Evolutionary conservation across 345 rosid species (phyloP), one percentile per base, ranked within the genome.

Genomic region (Hypericum perforatum): DNA sequence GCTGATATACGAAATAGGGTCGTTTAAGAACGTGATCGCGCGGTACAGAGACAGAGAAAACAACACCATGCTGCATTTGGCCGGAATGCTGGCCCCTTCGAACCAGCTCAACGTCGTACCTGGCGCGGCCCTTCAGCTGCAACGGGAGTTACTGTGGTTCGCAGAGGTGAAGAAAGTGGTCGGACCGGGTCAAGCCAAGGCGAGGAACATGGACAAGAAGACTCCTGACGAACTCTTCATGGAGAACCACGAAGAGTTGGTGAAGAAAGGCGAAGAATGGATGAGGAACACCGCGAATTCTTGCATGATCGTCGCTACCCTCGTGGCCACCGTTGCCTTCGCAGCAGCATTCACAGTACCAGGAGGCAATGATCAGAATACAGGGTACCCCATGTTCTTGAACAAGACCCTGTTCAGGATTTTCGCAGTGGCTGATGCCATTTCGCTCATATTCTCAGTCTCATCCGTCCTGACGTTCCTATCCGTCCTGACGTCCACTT

Each of bases 71-170:
- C n/a, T 66, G 29, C 70, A 66, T 52, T 45, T 66, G 22, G 65
- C 62, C 11, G 70, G 49, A 43, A 55, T 38, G 11, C n/a, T 43
- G 8, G 37, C 70, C 0, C n/a, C 41, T 5, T 13, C 38, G 37
- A 43, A 42, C 51, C 54, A 49, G 29, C 57, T 69, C 10, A 49
- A 41, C 39, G 38, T 8, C 0, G 46, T 52, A 39, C 43, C 70
- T 5, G 69, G 66, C 8, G 62, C 74, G 10, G 66, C 66, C 56
- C 9, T 66, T 39, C 58, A 66, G 39, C 7, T 66, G 16, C 61
- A 63, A 37, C 50, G 36, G 6, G 62, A 67, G 40, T 14, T 67
- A 40, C 29, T 56, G 2, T 51, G 57, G 37, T 5, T 51, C 41
- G 11, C 51, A 57, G 38, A 15, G 16, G 64, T 60, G 43, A 5